phyloP scores from a whole-genome alignment of 192 early-diverging fungal species.

The Umbelopsis sp. region DNA sequence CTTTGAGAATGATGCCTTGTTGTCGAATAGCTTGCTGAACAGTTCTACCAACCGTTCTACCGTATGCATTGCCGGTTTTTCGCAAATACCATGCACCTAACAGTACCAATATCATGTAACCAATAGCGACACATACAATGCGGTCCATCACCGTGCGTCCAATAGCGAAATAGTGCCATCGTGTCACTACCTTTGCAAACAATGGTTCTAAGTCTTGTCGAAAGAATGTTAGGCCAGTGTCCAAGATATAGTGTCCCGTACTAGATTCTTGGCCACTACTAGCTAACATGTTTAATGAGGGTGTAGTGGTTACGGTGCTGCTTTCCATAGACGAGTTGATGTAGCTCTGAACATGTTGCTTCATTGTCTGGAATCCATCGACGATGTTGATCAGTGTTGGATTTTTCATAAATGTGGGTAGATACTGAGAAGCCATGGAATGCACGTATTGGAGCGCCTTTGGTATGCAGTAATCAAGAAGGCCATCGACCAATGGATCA shows the following conservation, averaged over 20 bases:
- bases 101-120: constrained; percentile 55
- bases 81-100: constrained; percentile 46
- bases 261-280: neutral
- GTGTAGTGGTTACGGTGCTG: neutral
- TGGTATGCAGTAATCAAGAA: constrained; percentile 53
- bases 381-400: neutral
- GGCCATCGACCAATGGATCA: constrained; percentile 71
- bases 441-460: neutral
- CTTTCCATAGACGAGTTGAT: neutral
- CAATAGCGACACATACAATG: constrained; percentile 54
- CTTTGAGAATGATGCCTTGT: constrained; percentile 64
- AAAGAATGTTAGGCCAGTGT: neutral
- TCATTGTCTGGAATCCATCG: neutral
- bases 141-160: constrained; percentile 55
- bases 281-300: neutral
- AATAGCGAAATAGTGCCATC: constrained; percentile 42
- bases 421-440: neutral
- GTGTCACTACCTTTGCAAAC: neutral
- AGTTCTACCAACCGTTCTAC: constrained; percentile 43
- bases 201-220: constrained; percentile 14
- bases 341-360: neutral
- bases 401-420: neutral
- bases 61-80: constrained; percentile 32
- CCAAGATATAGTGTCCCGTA: neutral
- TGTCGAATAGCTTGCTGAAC: constrained; percentile 45